Evolutionary conservation across 2,329 filamentous ascomycete species (phyloP).

Genomic region (Epicoccum sorghinum): DNA sequence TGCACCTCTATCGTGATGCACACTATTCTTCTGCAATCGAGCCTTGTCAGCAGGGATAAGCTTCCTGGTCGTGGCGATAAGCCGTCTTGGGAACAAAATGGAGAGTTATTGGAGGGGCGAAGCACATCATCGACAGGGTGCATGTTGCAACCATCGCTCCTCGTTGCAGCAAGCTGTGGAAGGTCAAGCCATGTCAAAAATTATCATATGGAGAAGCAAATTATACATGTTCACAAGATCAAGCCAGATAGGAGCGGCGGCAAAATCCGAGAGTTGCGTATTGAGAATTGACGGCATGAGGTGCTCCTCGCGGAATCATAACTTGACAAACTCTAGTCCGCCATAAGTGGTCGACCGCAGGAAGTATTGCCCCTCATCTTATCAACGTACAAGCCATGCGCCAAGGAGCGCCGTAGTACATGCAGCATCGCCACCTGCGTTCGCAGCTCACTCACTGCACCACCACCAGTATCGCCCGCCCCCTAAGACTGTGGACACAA

Average conservation of each 20-base stretch:
- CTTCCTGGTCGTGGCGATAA: constrained; percentile 2
- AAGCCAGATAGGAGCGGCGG: no score
- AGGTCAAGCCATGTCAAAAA: not conserved
- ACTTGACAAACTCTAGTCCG: not conserved
- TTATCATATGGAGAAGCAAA: no score
- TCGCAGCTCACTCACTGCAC: not conserved
- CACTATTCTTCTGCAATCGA: constrained; percentile 12
- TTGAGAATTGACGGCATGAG: no score
- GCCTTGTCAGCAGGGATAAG: not conserved
- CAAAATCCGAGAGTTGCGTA: no score
- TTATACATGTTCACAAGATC: no score
- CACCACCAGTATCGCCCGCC: no score
- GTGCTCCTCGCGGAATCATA: no score
- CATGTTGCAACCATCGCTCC: constrained; percentile 6
- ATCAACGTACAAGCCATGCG: not conserved
- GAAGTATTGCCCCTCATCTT: constrained; percentile 1
- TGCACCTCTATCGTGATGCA: not conserved
- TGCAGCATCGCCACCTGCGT: no score
- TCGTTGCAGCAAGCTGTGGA: not conserved
- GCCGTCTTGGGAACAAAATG: not conserved
- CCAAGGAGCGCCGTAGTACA: not conserved
- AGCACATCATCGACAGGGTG: constrained; percentile 11
- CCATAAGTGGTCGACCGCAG: not conserved
- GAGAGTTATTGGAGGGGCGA: constrained; percentile 4
- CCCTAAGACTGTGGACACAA: no score